Percentiles rank a stretch among this genome's conserved stretches.
These are phyloP conservation scores for Trichosporon sp. DNA, from an alignment of 1,284 basidiomycete genomes.

Conservation along the genomic window DNA sequence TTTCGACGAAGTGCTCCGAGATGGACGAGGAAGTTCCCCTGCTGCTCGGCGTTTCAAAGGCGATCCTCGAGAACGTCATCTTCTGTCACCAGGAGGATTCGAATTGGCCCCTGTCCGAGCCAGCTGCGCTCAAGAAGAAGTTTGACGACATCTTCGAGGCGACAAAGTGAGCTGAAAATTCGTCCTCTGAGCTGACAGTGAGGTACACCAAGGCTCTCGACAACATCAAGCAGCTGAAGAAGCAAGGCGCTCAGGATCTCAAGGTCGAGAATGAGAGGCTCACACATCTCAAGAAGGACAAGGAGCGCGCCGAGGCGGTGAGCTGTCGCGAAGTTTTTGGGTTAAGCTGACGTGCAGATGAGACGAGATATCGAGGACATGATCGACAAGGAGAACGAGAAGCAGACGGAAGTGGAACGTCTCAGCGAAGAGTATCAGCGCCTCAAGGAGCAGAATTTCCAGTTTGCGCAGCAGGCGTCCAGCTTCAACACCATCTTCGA, in stretches of 20 bases:
- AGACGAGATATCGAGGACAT: slow-evolving; percentile 52
- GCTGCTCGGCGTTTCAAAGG: slow-evolving; percentile 89
- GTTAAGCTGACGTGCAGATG: slow-evolving; percentile 23
- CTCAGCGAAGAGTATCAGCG: slow-evolving; percentile 62
- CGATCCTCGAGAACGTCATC: slow-evolving; percentile 97
- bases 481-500: slow-evolving; percentile 79
- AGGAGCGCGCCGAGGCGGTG: slow-evolving; percentile 70
- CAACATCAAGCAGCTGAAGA: slow-evolving; percentile 79
- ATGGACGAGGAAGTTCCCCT: slow-evolving; percentile 92
- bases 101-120: slow-evolving; percentile 94
- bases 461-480: slow-evolving; percentile 74
- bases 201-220: slow-evolving; percentile 97
- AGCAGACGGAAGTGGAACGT: slow-evolving; percentile 68
- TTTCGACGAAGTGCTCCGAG: slow-evolving; percentile 94
- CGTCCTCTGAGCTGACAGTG: neutral
- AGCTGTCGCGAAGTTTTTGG: neutral
- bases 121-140: slow-evolving; percentile 89
- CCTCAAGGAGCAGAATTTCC: slow-evolving; percentile 67
- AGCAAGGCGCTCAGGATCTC: slow-evolving; percentile 82
- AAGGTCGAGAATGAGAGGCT: slow-evolving; percentile 91
- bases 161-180: slow-evolving; percentile 60
- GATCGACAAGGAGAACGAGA: slow-evolving; percentile 61
- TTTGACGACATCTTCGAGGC: slow-evolving; percentile 99
- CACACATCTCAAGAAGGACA: slow-evolving; percentile 73
- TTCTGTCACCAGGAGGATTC: slow-evolving; percentile 99